Base-by-base conservation (phyloP, 2,329 filamentous ascomycete genomes). In the Stagonosporopsis chrysanthemi region DNA sequence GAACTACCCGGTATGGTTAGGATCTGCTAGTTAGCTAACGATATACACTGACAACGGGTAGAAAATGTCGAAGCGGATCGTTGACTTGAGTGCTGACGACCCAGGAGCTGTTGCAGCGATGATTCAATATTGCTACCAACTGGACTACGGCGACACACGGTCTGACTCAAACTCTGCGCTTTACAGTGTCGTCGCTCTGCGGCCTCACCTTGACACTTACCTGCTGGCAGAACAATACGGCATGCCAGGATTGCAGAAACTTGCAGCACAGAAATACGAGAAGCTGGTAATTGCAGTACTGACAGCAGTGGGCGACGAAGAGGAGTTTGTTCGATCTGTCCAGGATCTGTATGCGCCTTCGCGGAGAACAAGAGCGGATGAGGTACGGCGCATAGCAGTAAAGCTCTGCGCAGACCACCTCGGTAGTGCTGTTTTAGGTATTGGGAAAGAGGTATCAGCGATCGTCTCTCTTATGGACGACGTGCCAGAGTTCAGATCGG, bases 41-140 rank as follows among this genome's bases (percentile, higher is more conserved):
- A 1, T 8, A 14, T 17, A 22, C 5, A n/a, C 61, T 69, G 19
- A 71, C 42, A 41, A 28, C 2, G 5, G 28, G 3, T 33, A 72
- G 68, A 68, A 66, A 53, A 62, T 63, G 49, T 55, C 63, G 19
- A 66, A 65, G 39, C 64, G 64, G 15, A 60, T 64, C n/a, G 67
- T 73, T 19, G 70, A 73, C 47, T 59, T 73, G 17, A 70, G 70
- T 22, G 65, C 67, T 23, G 71, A 73, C 40, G 66, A 74, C 29
- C 65, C 72, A 9, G 63, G 62, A 33, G 68, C 70, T 35, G 69
- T 74, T 11, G 65, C 71, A 8, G 70, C 71, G 6, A 73, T 74
- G 72, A 67, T 74, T 51, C 69, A 72, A 42, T 74, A 72, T 44
- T 70, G 65, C 47, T 74, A 74, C 38, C 67, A 70, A 23, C 56